Conservation (phyloP, 2,329 filamentous ascomycete genomes). For the Plectosphaerella sp. region DNA sequence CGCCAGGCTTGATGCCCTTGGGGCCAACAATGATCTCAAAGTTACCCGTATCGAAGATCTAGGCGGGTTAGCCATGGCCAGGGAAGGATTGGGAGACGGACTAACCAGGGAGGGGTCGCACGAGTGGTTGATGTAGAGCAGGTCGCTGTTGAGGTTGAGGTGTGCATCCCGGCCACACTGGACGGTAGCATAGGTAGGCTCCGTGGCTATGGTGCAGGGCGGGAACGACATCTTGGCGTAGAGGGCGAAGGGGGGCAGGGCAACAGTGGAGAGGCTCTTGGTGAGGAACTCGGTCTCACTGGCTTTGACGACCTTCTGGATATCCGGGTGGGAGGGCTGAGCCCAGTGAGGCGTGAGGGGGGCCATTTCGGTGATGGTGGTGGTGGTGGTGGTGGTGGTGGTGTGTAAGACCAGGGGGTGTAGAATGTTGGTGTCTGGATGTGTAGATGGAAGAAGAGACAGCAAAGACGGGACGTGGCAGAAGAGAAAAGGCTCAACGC, state of each 20-base stretch:
- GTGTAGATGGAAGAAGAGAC: too few relatives aligned
- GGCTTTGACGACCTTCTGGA: conserved; percentile 51
- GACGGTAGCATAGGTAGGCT: conserved; percentile 60
- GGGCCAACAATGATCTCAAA: conserved; percentile 54
- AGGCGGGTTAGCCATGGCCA: conserved; percentile 2
- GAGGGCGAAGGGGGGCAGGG: conserved; percentile 57
- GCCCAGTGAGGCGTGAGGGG: conserved; percentile 55
- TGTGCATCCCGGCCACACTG: conserved; percentile 53
- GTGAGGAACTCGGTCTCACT: conserved; percentile 52
- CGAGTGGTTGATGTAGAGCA: conserved; percentile 65
- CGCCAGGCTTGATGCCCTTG: conserved; percentile 47
- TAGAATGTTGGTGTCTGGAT: too few relatives aligned
- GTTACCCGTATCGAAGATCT: conserved; percentile 58
- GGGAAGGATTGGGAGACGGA: conserved; percentile 12
- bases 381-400: not conserved
- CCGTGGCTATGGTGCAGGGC: conserved; percentile 49
- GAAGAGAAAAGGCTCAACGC: too few relatives aligned
- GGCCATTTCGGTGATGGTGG: conserved; percentile 34
- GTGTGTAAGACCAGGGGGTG: not conserved
- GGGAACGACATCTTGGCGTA: conserved; percentile 65
- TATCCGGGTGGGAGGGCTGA: conserved; percentile 55
- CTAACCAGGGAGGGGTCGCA: conserved; percentile 62
- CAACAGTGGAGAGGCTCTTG: conserved; percentile 52
- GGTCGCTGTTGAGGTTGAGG: conserved; percentile 60
- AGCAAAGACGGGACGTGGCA: too few relatives aligned